phyloP scores from a whole-genome alignment of 1,284 basidiomycete species.

The Naganishia cerealis region DNA sequence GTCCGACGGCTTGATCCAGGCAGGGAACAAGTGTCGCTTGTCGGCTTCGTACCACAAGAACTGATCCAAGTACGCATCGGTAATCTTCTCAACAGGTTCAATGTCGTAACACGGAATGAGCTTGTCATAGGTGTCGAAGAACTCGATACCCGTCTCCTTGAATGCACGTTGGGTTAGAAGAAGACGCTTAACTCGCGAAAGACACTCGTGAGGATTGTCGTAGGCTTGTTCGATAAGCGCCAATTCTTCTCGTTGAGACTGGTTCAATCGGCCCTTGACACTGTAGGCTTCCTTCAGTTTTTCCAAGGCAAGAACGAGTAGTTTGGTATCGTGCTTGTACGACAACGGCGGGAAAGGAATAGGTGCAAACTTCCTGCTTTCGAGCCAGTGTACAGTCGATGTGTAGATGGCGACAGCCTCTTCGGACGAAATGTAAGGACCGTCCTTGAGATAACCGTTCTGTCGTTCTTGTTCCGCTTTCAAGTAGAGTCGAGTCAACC shows the following conservation, averaged over 20 bases:
- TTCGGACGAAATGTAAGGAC: slow-evolving; percentile 93
- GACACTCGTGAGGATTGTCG: slow-evolving; percentile 59
- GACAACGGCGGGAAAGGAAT: slow-evolving; percentile 97
- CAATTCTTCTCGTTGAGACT: slow-evolving; percentile 92
- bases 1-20: slow-evolving; percentile 96
- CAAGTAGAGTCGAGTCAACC: slow-evolving; percentile 71
- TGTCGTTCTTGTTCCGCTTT: slow-evolving; percentile 98
- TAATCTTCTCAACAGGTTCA: slow-evolving; percentile 97
- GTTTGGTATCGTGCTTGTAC: slow-evolving; percentile 96
- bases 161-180: slow-evolving; percentile 93
- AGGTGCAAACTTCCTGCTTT: slow-evolving; percentile 87
- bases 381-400: slow-evolving; percentile 94
- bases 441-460: slow-evolving; percentile 94
- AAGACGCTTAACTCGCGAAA: slow-evolving; percentile 93
- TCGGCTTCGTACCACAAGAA: slow-evolving; percentile 68
- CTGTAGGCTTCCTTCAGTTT: slow-evolving; percentile 97
- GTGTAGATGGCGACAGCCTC: slow-evolving; percentile 97
- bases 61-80: slow-evolving; percentile 91
- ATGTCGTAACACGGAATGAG: slow-evolving; percentile 97
- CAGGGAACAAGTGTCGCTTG: slow-evolving; percentile 91
- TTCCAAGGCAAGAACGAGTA: slow-evolving; percentile 89
- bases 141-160: slow-evolving; percentile 89
- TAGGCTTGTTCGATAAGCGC: slow-evolving; percentile 96
- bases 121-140: slow-evolving; percentile 88
- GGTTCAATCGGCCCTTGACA: slow-evolving; percentile 94